phyloP scores from a whole-genome alignment of 2,329 filamentous ascomycete genomes.

The Pseudocercospora fijiensis region DNA sequence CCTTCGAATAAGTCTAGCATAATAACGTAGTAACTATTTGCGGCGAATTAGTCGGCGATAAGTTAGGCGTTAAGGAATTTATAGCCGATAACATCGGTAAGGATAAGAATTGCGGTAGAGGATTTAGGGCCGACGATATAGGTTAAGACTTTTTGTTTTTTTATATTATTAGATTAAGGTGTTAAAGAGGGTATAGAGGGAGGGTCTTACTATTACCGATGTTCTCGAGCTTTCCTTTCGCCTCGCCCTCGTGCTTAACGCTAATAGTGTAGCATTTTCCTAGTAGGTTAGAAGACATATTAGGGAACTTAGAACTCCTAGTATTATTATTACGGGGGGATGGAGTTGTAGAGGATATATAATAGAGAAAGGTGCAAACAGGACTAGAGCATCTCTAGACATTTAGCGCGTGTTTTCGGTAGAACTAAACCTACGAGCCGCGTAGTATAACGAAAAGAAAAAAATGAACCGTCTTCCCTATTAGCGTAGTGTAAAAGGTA shows the following conservation, averaged over 20 bases:
- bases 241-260: conserved; percentile 40
- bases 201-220: conserved; percentile 35
- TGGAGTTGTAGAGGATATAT: not conserved
- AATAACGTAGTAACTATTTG: conserved; percentile 68
- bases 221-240: conserved; percentile 38
- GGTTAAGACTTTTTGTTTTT: conserved; percentile 48
- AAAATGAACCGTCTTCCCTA: too few relatives aligned
- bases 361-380: not conserved
- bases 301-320: not conserved
- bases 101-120: conserved; percentile 56
- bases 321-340: not conserved
- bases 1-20: conserved; percentile 71
- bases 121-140: conserved; percentile 57
- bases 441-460: too few relatives aligned
- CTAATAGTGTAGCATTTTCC: conserved; percentile 42
- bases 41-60: conserved; percentile 72
- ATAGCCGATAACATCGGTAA: conserved; percentile 61
- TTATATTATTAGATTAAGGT: not conserved
- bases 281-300: conserved; percentile 40
- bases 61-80: conserved; percentile 53
- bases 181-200: not conserved
- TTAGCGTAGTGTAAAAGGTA: too few relatives aligned
- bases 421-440: too few relatives aligned
- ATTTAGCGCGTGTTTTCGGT: too few relatives aligned
- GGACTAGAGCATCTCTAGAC: too few relatives aligned